Percentiles rank a stretch among this genome's conserved stretches.
phyloP scores from a whole-genome alignment of 2,329 filamentous ascomycete species.

The Rutstroemia sp. region DNA sequence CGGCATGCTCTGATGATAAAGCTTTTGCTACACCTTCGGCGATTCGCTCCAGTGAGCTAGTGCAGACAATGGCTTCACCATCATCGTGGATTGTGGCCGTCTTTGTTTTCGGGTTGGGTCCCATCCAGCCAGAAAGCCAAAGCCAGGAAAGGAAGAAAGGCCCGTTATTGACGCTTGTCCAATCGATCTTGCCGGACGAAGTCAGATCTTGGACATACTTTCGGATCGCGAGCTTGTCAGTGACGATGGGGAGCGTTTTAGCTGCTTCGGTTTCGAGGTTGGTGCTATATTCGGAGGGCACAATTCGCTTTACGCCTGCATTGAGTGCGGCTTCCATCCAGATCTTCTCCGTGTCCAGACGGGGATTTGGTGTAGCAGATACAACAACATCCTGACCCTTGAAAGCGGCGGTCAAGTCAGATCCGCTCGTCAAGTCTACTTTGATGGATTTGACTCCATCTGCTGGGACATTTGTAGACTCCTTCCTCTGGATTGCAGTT shows the following conservation, averaged over 20 bases:
- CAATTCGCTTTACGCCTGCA: slow-evolving; percentile 50
- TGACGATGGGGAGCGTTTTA: slow-evolving; percentile 7
- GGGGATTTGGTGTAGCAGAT: slow-evolving; percentile 10
- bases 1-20: slow-evolving; percentile 10
- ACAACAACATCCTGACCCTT: slow-evolving; percentile 15
- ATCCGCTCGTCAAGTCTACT: background rate
- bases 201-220: too few species aligned
- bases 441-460: slow-evolving; percentile 1
- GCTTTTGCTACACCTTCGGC: slow-evolving; percentile 11
- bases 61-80: slow-evolving; percentile 10
- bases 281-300: slow-evolving; percentile 47
- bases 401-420: slow-evolving; percentile 11
- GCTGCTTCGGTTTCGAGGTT: slow-evolving; percentile 22
- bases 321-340: slow-evolving; percentile 49
- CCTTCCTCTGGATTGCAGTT: slow-evolving; percentile 13
- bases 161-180: slow-evolving; percentile 10
- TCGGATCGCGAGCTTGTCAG: slow-evolving; percentile 12
- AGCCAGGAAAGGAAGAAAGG: slow-evolving; percentile 8
- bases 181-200: too few species aligned
- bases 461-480: slow-evolving; percentile 8
- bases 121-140: slow-evolving; percentile 12
- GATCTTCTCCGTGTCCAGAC: slow-evolving; percentile 11
- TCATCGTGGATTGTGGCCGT: slow-evolving; percentile 8
- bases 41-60: slow-evolving; percentile 12
- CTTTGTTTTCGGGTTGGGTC: slow-evolving; percentile 8